Evolutionary conservation across 192 early-diverging fungal genomes (phyloP), one percentile per base, ranked within the genome.

Genomic region (Gaertneriomyces sp.): DNA sequence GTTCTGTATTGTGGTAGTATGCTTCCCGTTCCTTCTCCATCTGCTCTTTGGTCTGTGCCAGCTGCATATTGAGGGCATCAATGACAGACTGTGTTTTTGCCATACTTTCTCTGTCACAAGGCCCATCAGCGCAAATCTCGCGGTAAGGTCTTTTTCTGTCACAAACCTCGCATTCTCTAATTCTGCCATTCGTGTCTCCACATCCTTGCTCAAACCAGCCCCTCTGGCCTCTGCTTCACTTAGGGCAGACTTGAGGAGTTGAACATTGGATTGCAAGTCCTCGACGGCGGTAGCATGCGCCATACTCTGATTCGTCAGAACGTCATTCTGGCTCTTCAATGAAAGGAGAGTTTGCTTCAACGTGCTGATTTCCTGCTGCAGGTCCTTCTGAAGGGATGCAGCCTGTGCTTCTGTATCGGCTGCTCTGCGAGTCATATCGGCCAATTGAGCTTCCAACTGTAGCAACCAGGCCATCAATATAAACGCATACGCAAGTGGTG

Each of bases 361-460:
- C 16, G 17, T 19, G 8, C 45, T 10, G 25, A 68, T 41, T 50
- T 58, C 58, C n/a, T 14, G 14, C 41, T 68, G 66, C 9, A 60
- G 57, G 9, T 68, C 66, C 46, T 45, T 42, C 10, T 41, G 19
- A 10, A 38, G 14, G 17, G 47, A 25, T 9, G 58, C 62, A 5
- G 64, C 53, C 44, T 12, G 17, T 14, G 59, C 20, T 45, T 65
- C 70, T 7, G 38, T 38, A 41, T 72, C 70, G 17, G 41, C 9
- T 4, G 17, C n/a, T 8, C 52, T 42, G 25, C 71, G 69, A 39
- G 67, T 76, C 4, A 71, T 44, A 7, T 12, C 38, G 47, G 55
- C 25, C 11, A 77, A 42, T 55, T 74, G 69, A 14, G 43, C 62
- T 46, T 74, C 68, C 17, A 77, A 64, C 64, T 74, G 41, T 17